Conservation (phyloP, 108 stramenopile genomes). For the Skeletonema grethae region DNA sequence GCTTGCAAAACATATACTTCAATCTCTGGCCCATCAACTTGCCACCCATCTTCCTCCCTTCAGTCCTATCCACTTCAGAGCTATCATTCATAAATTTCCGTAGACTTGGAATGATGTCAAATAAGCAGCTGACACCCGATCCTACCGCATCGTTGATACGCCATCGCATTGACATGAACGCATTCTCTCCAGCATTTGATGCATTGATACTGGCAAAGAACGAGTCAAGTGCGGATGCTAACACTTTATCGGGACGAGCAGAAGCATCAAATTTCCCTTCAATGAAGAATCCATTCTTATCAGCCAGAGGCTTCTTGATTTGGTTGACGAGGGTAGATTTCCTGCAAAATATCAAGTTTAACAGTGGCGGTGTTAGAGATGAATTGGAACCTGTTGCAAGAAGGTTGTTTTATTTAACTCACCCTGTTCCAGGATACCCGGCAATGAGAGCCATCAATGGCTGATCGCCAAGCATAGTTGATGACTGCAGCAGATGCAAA, state of each 20-base stretch:
- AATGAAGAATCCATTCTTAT: conserved; percentile 24
- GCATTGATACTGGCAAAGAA: conserved; percentile 13
- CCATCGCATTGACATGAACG: conserved; percentile 26
- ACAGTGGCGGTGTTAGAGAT: not conserved
- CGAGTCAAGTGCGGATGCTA: conserved; percentile 17
- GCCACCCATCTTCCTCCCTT: not conserved
- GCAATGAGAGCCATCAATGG: conserved; percentile 30
- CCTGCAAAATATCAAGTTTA: not conserved
- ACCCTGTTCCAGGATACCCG: conserved; percentile 36
- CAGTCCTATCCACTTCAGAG: not conserved
- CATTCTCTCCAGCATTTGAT: conserved; percentile 5
- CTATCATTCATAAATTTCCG: conserved; percentile 11
- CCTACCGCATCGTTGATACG: conserved; percentile 31
- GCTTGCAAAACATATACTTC: conserved; percentile 30
- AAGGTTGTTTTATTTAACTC: not conserved
- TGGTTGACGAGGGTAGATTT: conserved; percentile 36
- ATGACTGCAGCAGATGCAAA: conserved; percentile 28
- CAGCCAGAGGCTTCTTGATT: conserved; percentile 22
- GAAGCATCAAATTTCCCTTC: conserved; percentile 31
- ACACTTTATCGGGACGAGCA: conserved; percentile 27
- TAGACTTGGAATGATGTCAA: conserved; percentile 27
- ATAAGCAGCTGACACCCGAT: conserved; percentile 17
- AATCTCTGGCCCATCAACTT: conserved; percentile 4
- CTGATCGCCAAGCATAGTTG: conserved; percentile 13
- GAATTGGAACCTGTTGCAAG: not conserved